phyloP scores from a whole-genome alignment of 2,329 filamentous ascomycete genomes.

The Exophiala sideris region DNA sequence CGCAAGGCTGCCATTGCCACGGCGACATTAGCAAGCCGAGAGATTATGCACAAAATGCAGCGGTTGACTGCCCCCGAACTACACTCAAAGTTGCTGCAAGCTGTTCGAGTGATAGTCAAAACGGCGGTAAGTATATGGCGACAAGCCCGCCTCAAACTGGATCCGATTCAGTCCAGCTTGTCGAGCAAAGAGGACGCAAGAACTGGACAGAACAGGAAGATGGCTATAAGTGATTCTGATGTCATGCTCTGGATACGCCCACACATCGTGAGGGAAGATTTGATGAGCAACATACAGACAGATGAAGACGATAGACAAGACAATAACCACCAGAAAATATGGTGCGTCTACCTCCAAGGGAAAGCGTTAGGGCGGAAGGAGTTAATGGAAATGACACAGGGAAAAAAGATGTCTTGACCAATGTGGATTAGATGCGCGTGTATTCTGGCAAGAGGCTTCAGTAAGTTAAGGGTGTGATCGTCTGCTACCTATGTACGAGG shows the following conservation, averaged over 20 bases:
- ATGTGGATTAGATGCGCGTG: no score
- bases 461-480: no score
- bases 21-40: conserved; percentile 54
- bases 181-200: conserved; percentile 36
- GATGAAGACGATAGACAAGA: conserved; percentile 39
- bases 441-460: no score
- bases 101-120: conserved; percentile 55
- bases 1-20: conserved; percentile 56
- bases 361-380: conserved; percentile 31
- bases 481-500: no score
- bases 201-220: conserved; percentile 6
- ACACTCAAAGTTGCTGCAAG: conserved; percentile 49
- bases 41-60: conserved; percentile 54
- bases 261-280: conserved; percentile 51
- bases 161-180: conserved; percentile 50
- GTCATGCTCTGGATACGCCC: conserved; percentile 52
- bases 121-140: conserved; percentile 58
- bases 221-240: conserved; percentile 34
- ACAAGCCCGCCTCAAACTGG: conserved; percentile 55
- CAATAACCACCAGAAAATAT: conserved; percentile 31
- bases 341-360: conserved; percentile 51
- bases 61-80: conserved; percentile 52
- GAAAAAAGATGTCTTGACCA: no score
- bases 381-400: no score
- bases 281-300: conserved; percentile 47